These are phyloP conservation scores for Entoloma clypeatum DNA, from an alignment of 1,284 basidiomycete species.

Conservation along the genomic window DNA sequence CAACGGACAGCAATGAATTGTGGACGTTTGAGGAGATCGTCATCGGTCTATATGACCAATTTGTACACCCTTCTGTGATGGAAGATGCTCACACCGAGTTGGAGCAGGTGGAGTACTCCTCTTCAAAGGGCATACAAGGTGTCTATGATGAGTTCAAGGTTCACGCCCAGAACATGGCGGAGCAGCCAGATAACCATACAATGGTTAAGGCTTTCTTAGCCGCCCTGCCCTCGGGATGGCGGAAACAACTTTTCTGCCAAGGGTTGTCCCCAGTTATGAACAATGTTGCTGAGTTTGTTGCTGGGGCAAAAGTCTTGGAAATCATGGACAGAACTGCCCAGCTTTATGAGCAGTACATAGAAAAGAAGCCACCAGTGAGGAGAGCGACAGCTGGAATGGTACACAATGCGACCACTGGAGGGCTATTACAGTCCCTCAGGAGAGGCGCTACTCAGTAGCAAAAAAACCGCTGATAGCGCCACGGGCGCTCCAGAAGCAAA, in stretches of 20 bases:
- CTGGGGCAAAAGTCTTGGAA: background rate
- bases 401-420: too few relatives aligned
- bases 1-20: background rate
- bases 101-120: constrained; percentile 5
- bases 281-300: constrained; percentile 4
- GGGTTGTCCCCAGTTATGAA: constrained; percentile 1
- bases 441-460: too few relatives aligned
- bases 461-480: too few relatives aligned
- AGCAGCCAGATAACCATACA: background rate
- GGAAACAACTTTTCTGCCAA: background rate
- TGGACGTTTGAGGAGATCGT: constrained; percentile 19
- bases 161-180: constrained; percentile 2
- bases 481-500: too few relatives aligned
- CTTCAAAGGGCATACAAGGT: constrained; percentile 7
- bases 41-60: constrained; percentile 17
- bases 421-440: too few relatives aligned
- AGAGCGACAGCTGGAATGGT: too few relatives aligned
- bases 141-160: constrained; percentile 13
- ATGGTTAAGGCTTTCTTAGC: constrained; percentile 1
- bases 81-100: constrained; percentile 16
- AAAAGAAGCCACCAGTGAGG: too few relatives aligned
- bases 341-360: too few relatives aligned
- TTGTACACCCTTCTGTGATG: constrained; percentile 17
- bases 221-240: background rate
- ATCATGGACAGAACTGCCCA: too few relatives aligned